phyloP scores from a whole-genome alignment of 1,284 basidiomycete genomes.

The Trichosporon coremiiforme region DNA sequence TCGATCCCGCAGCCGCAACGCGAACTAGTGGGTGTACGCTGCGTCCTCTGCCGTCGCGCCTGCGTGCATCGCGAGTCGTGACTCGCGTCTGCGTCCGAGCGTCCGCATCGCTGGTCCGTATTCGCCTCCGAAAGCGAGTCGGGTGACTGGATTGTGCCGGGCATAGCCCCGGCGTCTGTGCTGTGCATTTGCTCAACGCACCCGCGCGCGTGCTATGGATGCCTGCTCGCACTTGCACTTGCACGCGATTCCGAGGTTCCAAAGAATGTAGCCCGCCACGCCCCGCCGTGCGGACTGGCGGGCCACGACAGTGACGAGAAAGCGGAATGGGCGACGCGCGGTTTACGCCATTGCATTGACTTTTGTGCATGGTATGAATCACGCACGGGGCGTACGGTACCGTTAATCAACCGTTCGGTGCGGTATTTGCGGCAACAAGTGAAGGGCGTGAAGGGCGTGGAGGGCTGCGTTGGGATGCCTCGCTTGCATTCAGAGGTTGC shows the following conservation, averaged over 20 bases:
- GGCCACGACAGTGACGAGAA: neutral
- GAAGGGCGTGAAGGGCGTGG: no score
- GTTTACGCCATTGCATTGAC: neutral
- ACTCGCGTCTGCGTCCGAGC: no score
- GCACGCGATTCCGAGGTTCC: no score
- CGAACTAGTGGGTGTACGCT: neutral
- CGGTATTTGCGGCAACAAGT: neutral
- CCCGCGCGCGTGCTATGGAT: neutral
- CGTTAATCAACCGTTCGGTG: neutral
- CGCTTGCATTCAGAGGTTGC: neutral
- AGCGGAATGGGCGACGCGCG: conserved; percentile 4
- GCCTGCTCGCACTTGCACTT: neutral
- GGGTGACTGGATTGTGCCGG: no score
- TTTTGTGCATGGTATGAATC: neutral
- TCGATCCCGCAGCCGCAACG: no score
- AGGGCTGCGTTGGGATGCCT: neutral
- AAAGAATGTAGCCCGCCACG: no score
- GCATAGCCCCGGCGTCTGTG: neutral
- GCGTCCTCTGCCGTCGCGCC: no score
- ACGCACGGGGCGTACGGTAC: neutral
- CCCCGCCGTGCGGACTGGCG: no score
- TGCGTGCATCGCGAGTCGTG: no score
- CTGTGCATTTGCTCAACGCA: neutral
- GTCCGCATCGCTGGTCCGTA: no score
- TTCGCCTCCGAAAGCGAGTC: no score